phyloP scores from a whole-genome alignment of 192 early-diverging fungal species.

The Coemansia biformis region DNA sequence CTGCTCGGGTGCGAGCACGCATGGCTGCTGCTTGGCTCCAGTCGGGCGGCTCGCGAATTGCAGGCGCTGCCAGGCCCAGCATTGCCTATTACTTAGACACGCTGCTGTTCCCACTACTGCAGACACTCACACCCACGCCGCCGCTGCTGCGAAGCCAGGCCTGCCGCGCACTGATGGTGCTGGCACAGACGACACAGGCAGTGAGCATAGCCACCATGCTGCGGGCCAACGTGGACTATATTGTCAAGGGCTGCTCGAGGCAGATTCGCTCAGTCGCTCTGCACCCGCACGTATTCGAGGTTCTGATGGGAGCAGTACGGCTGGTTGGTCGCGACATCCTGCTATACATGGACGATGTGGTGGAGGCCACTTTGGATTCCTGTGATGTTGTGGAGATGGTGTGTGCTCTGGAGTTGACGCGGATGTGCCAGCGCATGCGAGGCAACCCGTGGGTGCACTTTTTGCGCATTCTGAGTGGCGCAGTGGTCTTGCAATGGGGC shows the following conservation, averaged over 20 bases:
- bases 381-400: slow-evolving; percentile 38
- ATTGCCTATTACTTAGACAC: slow-evolving; percentile 34
- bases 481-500: too few species aligned
- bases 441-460: slow-evolving; percentile 41
- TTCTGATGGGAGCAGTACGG: slow-evolving; percentile 20
- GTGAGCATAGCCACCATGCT: slow-evolving; percentile 11
- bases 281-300: slow-evolving; percentile 22
- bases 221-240: too few species aligned
- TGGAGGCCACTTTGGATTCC: slow-evolving; percentile 38
- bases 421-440: slow-evolving; percentile 37
- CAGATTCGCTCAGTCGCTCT: too few species aligned
- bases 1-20: slow-evolving; percentile 12
- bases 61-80: slow-evolving; percentile 12
- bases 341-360: too few species aligned
- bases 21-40: slow-evolving; percentile 5
- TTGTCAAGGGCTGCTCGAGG: slow-evolving; percentile 36
- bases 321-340: slow-evolving; percentile 25
- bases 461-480: slow-evolving; percentile 2
- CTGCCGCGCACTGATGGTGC: too few species aligned
- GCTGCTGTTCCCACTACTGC: slow-evolving; percentile 41
- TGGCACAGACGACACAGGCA: slow-evolving; percentile 4
- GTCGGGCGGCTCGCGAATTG: slow-evolving; percentile 28
- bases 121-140: slow-evolving; percentile 1
- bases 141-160: too few species aligned
- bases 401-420: slow-evolving; percentile 20